phyloP scores from a whole-genome alignment of 306 rosid species.

The Gastrolobium villosum region DNA sequence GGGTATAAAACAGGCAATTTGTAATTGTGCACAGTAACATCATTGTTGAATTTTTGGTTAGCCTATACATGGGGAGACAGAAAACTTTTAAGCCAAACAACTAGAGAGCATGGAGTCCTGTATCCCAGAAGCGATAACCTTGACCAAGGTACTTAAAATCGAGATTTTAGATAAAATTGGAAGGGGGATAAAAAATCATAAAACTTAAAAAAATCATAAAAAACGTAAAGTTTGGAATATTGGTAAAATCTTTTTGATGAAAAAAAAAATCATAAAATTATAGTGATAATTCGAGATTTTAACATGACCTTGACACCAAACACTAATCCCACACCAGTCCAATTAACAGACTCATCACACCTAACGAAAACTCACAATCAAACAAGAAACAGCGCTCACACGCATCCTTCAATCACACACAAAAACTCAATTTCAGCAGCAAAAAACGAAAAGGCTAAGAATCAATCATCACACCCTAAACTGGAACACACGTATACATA shows the following conservation, averaged over 20 bases:
- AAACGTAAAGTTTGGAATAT: too few species aligned
- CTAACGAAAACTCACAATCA: constrained; percentile 13
- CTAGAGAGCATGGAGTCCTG: constrained; percentile 6
- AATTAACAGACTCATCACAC: neutral
- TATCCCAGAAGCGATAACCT: neutral
- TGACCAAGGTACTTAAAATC: too few species aligned
- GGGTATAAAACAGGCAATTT: neutral
- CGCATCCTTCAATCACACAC: constrained; percentile 12
- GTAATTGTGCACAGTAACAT: neutral
- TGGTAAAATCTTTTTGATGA: too few species aligned
- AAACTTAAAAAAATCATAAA: too few species aligned
- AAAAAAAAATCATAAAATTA: too few species aligned
- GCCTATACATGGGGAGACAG: neutral
- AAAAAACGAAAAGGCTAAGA: neutral
- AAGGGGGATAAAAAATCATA: too few species aligned
- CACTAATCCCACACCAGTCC: neutral
- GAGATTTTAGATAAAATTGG: too few species aligned
- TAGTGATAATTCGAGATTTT: too few species aligned
- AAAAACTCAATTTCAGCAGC: neutral
- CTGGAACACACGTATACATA: constrained; percentile 44
- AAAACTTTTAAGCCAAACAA: neutral
- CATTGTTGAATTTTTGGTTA: neutral
- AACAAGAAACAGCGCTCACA: constrained; percentile 3
- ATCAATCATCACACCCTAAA: constrained; percentile 23
- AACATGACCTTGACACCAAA: too few species aligned